phyloP scores from a whole-genome alignment of 1,284 basidiomycete genomes.

The Rhodofomes roseus region DNA sequence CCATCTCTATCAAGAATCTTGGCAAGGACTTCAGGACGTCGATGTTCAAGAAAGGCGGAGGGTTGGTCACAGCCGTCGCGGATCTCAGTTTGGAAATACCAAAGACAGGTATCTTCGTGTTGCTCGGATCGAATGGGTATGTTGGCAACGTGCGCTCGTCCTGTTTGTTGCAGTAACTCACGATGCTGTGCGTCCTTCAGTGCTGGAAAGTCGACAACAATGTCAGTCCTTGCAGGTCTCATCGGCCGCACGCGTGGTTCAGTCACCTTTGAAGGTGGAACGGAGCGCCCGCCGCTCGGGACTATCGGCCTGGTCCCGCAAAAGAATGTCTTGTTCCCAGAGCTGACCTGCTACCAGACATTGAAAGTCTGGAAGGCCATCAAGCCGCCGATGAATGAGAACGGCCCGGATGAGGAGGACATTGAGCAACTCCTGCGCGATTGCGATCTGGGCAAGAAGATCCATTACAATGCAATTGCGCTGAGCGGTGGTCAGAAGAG shows the following conservation, averaged over 20 bases:
- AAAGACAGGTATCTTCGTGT: conserved; percentile 67
- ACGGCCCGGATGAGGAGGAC: conserved; percentile 41
- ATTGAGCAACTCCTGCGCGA: conserved; percentile 59
- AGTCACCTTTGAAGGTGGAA: conserved; percentile 60
- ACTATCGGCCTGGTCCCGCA: conserved; percentile 77
- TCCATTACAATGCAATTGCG: conserved; percentile 59
- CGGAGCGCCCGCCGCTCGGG: conserved; percentile 50
- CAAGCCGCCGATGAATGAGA: conserved; percentile 54
- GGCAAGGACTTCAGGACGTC: conserved; percentile 53
- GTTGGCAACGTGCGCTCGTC: too few species aligned
- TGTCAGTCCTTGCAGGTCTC: conserved; percentile 66
- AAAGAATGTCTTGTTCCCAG: conserved; percentile 80
- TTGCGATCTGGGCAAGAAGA: conserved; percentile 70
- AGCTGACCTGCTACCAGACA: conserved; percentile 72
- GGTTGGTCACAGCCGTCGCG: conserved; percentile 53
- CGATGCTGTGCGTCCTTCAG: conserved; percentile 30
- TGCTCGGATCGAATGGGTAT: conserved; percentile 72
- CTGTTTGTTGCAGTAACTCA: too few species aligned
- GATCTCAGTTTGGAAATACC: conserved; percentile 67
- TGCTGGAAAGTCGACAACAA: conserved; percentile 75
- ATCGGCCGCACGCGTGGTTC: conserved; percentile 54
- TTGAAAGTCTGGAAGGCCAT: conserved; percentile 70
- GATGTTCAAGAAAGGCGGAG: conserved; percentile 34
- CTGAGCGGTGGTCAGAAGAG: conserved; percentile 81
- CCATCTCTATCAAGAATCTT: conserved; percentile 59